Conservation (phyloP, 768 basidiomycete species). For the Tricholoma furcatifolium region DNA sequence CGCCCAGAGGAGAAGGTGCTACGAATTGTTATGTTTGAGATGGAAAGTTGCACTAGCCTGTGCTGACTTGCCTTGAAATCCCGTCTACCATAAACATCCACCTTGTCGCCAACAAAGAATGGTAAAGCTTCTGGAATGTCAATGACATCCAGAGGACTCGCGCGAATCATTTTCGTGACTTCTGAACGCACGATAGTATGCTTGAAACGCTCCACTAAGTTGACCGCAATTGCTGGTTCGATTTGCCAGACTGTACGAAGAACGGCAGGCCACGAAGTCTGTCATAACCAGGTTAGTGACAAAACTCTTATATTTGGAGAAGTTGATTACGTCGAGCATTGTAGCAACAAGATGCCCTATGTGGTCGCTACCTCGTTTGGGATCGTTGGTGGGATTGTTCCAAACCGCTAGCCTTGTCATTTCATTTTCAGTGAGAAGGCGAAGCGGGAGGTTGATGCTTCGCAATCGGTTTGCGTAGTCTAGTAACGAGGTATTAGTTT, state of each 20-base stretch:
- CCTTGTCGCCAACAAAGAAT: constrained; percentile 72
- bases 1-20: constrained; percentile 89
- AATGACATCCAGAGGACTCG: constrained; percentile 66
- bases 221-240: constrained; percentile 78
- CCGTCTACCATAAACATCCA: constrained; percentile 54
- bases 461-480: constrained; percentile 64
- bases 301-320: constrained; percentile 10
- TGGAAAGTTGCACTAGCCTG: neutral
- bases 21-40: neutral
- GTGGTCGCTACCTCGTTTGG: constrained; percentile 64
- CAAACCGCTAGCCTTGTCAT: constrained; percentile 84
- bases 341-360: constrained; percentile 50
- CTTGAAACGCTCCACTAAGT: constrained; percentile 89
- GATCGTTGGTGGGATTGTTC: constrained; percentile 83
- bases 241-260: constrained; percentile 79
- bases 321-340: constrained; percentile 54
- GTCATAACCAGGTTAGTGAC: neutral
- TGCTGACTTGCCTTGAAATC: constrained; percentile 66
- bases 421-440: constrained; percentile 88
- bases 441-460: constrained; percentile 70
- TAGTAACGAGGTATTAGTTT: constrained; percentile 18
- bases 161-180: constrained; percentile 71
- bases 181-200: constrained; percentile 62
- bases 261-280: constrained; percentile 67
- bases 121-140: constrained; percentile 79